Percentiles rank a stretch among this genome's conserved stretches.
Conservation (phyloP, 2,329 filamentous ascomycete species). For the Botrytis cinerea region DNA sequence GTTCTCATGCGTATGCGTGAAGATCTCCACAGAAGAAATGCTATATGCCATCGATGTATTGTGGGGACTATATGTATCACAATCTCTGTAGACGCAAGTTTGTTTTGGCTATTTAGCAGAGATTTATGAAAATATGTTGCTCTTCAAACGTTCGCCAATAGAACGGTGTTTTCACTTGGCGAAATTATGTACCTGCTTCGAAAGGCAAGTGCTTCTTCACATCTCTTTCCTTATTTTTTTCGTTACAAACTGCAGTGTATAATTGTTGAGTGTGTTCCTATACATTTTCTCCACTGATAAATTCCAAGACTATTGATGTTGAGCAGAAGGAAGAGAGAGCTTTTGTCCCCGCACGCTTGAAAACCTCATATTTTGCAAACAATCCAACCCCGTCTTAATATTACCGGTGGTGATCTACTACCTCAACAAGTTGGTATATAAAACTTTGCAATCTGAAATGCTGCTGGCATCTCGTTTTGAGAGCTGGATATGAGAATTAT, state of each 20-base stretch:
- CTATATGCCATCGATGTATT: not conserved
- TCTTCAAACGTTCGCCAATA: not conserved
- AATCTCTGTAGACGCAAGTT: not conserved
- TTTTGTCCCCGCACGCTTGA: not conserved
- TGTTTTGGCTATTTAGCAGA: not conserved
- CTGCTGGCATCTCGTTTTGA: not conserved
- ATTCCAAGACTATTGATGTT: conserved; percentile 26
- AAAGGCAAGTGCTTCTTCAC: not conserved
- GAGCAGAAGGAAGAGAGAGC: not conserved
- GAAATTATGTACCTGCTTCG: not conserved
- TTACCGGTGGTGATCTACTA: not conserved
- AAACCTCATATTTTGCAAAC: not conserved
- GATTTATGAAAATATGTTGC: not conserved
- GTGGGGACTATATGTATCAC: not conserved
- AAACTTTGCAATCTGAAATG: not conserved
- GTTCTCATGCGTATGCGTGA: not conserved
- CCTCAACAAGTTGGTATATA: not conserved
- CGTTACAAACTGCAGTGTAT: not conserved
- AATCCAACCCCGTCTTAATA: not conserved
- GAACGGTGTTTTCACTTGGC: not conserved
- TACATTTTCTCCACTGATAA: not conserved
- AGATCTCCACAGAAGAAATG: not conserved
- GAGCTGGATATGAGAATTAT: not conserved
- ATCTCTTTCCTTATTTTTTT: not conserved
- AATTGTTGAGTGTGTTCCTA: conserved; percentile 7